A percentile compares a stretch with the other conserved stretches of the same genome.
phyloP scores from a whole-genome alignment of 768 basidiomycete species.

The Cystobasidium tubakii region DNA sequence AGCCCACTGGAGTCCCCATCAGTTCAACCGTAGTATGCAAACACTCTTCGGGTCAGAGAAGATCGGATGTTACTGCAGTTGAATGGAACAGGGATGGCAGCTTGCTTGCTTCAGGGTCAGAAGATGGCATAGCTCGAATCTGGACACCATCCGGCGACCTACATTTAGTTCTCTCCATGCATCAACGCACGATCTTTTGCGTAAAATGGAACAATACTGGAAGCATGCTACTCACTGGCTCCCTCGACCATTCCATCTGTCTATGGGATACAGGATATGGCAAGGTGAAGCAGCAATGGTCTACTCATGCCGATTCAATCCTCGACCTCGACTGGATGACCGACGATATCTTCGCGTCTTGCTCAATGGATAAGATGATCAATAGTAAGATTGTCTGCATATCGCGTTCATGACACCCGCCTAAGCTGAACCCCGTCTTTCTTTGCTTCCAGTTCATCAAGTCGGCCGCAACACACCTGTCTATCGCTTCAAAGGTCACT shows the following conservation, averaged over 20 bases:
- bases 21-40: constrained; percentile 42
- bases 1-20: background rate
- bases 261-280: constrained; percentile 46
- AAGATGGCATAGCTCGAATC: constrained; percentile 48
- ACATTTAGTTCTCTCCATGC: constrained; percentile 45
- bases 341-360: constrained; percentile 42
- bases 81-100: constrained; percentile 44
- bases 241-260: constrained; percentile 46
- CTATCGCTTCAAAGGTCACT: constrained; percentile 47
- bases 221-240: constrained; percentile 45
- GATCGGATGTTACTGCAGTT: constrained; percentile 41
- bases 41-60: constrained; percentile 40
- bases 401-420: no score
- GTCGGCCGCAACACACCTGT: constrained; percentile 36
- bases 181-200: constrained; percentile 36
- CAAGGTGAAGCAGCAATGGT: constrained; percentile 45
- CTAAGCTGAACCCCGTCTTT: no score
- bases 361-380: constrained; percentile 42
- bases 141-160: constrained; percentile 47
- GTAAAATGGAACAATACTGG: constrained; percentile 44
- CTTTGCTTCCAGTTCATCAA: constrained; percentile 39
- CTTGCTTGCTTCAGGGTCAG: constrained; percentile 46
- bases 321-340: constrained; percentile 46
- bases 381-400: constrained; percentile 39
- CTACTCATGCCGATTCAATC: constrained; percentile 42